phyloP scores from a whole-genome alignment of 169 alveolate species.

The Cryptosporidium meleagridis region DNA sequence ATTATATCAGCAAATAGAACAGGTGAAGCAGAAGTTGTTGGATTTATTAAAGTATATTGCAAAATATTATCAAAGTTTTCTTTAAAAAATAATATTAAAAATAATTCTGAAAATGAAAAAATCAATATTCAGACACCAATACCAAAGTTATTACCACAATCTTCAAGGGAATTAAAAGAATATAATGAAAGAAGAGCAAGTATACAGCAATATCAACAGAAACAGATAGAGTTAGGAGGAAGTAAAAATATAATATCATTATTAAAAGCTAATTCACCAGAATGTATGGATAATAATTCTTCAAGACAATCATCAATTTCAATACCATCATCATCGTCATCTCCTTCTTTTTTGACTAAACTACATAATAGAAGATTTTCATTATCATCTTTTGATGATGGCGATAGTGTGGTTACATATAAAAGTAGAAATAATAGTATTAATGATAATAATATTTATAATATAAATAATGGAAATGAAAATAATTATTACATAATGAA shows the following conservation, averaged over 20 bases:
- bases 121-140: slow-evolving; percentile 19
- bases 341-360: slow-evolving; percentile 59
- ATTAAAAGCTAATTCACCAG: background rate
- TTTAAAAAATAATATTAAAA: slow-evolving; percentile 20
- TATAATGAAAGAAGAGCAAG: slow-evolving; percentile 15
- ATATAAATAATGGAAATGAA: background rate
- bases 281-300: background rate
- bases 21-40: slow-evolving; percentile 74
- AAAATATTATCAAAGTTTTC: slow-evolving; percentile 24
- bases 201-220: background rate
- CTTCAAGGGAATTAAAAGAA: slow-evolving; percentile 49
- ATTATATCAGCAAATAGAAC: slow-evolving; percentile 60
- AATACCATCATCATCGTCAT: background rate
- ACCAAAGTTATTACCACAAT: slow-evolving; percentile 40
- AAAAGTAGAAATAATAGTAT: slow-evolving; percentile 12
- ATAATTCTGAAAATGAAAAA: background rate
- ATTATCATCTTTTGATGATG: slow-evolving; percentile 55
- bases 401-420: slow-evolving; percentile 9
- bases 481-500: background rate
- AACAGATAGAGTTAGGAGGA: background rate
- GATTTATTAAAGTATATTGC: slow-evolving; percentile 60
- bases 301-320: slow-evolving; percentile 35
- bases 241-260: background rate
- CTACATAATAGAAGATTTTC: slow-evolving; percentile 56
- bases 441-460: background rate